Evolutionary conservation across 2,329 filamentous ascomycete genomes (phyloP).

Genomic region (Ophiostoma perfectum): DNA sequence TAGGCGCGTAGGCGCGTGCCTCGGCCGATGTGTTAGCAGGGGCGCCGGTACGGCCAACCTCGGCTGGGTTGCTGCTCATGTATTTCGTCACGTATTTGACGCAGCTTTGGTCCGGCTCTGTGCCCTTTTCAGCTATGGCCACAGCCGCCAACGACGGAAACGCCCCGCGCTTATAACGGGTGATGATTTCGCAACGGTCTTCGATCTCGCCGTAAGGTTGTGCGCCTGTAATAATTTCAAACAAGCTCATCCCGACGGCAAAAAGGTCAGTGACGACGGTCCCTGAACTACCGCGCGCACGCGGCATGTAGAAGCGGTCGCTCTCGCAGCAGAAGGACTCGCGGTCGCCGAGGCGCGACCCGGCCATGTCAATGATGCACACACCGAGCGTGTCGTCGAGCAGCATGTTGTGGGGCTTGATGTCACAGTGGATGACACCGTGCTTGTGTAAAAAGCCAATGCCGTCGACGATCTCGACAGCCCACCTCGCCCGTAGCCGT

Average conservation of each 20-base stretch:
- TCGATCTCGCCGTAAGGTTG: constrained; percentile 9
- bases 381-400: constrained; percentile 12
- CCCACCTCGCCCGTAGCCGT: constrained; percentile 11
- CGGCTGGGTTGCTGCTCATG: no score
- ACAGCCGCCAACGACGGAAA: constrained; percentile 12
- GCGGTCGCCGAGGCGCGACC: neutral
- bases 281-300: neutral
- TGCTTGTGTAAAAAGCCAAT: constrained; percentile 10
- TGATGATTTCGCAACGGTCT: constrained; percentile 2
- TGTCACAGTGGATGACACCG: constrained; percentile 19
- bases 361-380: constrained; percentile 17
- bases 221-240: constrained; percentile 13
- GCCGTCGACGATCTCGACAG: constrained; percentile 15
- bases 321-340: constrained; percentile 9
- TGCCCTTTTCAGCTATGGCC: no score
- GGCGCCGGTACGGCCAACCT: no score
- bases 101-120: no score
- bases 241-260: constrained; percentile 17
- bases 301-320: constrained; percentile 11
- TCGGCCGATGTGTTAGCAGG: neutral
- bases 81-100: no score
- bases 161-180: neutral
- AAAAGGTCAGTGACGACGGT: constrained; percentile 13
- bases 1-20: neutral
- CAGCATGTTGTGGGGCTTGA: constrained; percentile 19